A percentile compares a stretch with the other conserved stretches of the same genome.
Evolutionary conservation across 768 basidiomycete species (phyloP).

Genomic region (Fibroporia radiculosa): DNA sequence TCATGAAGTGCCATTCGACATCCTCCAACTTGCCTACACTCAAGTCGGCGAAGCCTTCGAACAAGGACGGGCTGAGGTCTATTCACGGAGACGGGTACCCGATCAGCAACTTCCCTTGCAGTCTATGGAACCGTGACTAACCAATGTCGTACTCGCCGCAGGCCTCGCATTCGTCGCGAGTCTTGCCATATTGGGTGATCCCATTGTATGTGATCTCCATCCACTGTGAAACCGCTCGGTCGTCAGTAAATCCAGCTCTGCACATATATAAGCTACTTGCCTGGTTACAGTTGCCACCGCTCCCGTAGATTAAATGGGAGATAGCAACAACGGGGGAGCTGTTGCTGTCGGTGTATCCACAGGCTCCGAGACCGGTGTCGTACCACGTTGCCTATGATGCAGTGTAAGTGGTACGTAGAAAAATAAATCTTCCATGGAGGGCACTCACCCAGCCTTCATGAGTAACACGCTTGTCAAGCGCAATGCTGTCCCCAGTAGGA

Average conservation of each 20-base stretch:
- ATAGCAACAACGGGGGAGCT: slow-evolving; percentile 57
- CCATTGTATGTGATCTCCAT: slow-evolving; percentile 56
- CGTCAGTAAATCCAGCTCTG: background rate
- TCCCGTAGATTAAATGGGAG: slow-evolving; percentile 43
- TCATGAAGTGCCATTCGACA: slow-evolving; percentile 57
- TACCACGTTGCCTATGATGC: slow-evolving; percentile 57
- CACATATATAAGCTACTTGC: too few species aligned
- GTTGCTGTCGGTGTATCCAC: slow-evolving; percentile 42
- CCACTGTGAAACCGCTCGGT: slow-evolving; percentile 31
- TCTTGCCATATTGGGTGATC: slow-evolving; percentile 40
- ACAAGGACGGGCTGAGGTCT: slow-evolving; percentile 65
- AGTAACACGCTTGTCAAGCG: slow-evolving; percentile 43
- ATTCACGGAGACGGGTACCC: slow-evolving; percentile 1
- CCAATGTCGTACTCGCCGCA: slow-evolving; percentile 51
- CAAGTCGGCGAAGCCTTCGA: slow-evolving; percentile 43
- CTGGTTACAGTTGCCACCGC: slow-evolving; percentile 46
- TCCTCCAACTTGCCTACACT: slow-evolving; percentile 36
- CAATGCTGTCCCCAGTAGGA: slow-evolving; percentile 33
- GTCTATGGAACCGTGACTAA: slow-evolving; percentile 26
- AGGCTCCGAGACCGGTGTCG: slow-evolving; percentile 52
- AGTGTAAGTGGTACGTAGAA: too few species aligned
- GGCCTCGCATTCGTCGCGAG: slow-evolving; percentile 48
- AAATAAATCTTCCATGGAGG: too few species aligned
- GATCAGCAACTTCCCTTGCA: background rate
- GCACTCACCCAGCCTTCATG: background rate